These are phyloP conservation scores for Apiospora aurea DNA, from an alignment of 2,329 filamentous ascomycete species.

Conservation along the genomic window DNA sequence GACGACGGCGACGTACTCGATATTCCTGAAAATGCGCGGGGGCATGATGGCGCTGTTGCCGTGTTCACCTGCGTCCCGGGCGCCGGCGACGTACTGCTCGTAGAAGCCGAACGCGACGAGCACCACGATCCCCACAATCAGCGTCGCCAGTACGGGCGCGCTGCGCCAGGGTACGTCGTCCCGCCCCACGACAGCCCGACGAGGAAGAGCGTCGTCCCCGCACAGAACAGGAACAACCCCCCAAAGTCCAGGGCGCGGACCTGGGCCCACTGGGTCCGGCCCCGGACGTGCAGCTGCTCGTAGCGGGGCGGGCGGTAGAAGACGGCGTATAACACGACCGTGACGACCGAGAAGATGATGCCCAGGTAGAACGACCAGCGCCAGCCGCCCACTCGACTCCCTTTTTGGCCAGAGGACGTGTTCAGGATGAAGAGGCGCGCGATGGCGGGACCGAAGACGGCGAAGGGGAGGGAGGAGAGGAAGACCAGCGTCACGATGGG, in stretches of 20 bases:
- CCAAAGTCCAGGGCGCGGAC: constrained; percentile 53
- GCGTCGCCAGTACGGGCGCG: constrained; percentile 44
- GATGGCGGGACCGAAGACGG: constrained; percentile 54
- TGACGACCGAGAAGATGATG: constrained; percentile 51
- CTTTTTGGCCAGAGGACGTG: constrained; percentile 33
- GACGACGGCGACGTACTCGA: constrained; percentile 49
- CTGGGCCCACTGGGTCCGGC: constrained; percentile 46
- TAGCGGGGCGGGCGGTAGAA: constrained; percentile 57
- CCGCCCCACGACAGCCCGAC: constrained; percentile 54
- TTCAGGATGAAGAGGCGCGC: constrained; percentile 52
- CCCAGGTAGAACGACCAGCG: constrained; percentile 58
- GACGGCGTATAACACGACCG: constrained; percentile 49
- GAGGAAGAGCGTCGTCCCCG: constrained; percentile 50
- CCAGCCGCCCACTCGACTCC: constrained; percentile 43
- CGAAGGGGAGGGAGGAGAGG: constrained; percentile 48
- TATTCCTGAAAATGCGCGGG: constrained; percentile 49
- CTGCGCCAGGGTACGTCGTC: constrained; percentile 50
- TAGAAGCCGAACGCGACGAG: constrained; percentile 47
- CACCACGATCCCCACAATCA: constrained; percentile 47
- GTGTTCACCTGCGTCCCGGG: constrained; percentile 30
- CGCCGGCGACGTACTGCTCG: constrained; percentile 45
- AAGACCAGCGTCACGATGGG: constrained; percentile 47
- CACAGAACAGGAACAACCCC: constrained; percentile 51
- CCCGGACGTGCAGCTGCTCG: constrained; percentile 48
- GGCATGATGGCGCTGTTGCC: constrained; percentile 47